These are phyloP conservation scores for Chalciporus sphaerocephalus DNA, from an alignment of 768 basidiomycete species.

Conservation along the genomic window DNA sequence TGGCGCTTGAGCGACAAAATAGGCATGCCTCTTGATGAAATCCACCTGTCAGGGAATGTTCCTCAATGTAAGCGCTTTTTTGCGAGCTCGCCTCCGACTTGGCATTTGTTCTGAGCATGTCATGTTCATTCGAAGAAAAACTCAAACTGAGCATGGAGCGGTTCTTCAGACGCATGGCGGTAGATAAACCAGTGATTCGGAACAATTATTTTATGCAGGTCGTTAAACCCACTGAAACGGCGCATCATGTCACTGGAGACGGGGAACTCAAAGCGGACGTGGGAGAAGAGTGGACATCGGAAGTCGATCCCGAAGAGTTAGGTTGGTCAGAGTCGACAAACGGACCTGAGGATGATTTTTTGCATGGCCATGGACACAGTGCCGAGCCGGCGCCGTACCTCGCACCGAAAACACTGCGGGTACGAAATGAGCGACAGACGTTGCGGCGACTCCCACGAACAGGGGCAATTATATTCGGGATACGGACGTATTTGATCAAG, in stretches of 20 bases:
- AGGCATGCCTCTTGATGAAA: conserved; percentile 66
- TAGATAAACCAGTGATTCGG: conserved; percentile 66
- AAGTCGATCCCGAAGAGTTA: conserved; percentile 59
- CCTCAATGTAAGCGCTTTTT: conserved; percentile 54
- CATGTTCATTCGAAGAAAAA: conserved; percentile 49
- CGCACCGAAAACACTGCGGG: conserved; percentile 42
- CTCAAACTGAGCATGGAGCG: conserved; percentile 61
- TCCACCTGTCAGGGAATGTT: conserved; percentile 66
- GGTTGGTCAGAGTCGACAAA: conserved; percentile 56
- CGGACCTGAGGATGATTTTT: conserved; percentile 49
- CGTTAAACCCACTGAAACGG: conserved; percentile 25
- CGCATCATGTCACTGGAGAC: conserved; percentile 14
- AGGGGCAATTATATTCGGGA: conserved; percentile 65
- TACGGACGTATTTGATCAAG: conserved; percentile 59
- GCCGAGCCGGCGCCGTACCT: conserved; percentile 17
- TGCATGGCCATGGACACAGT: conserved; percentile 28
- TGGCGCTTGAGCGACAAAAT: conserved; percentile 78
- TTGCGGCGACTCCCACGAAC: conserved; percentile 58
- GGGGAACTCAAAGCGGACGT: conserved; percentile 6
- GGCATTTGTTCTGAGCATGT: conserved; percentile 4
- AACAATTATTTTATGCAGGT: conserved; percentile 60
- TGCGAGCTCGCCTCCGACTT: background rate
- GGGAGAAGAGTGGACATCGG: conserved; percentile 8
- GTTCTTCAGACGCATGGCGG: conserved; percentile 62
- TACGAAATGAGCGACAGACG: conserved; percentile 65